Evolutionary conservation across 2,329 filamentous ascomycete species (phyloP).

Genomic region (Daldinia sp.): DNA sequence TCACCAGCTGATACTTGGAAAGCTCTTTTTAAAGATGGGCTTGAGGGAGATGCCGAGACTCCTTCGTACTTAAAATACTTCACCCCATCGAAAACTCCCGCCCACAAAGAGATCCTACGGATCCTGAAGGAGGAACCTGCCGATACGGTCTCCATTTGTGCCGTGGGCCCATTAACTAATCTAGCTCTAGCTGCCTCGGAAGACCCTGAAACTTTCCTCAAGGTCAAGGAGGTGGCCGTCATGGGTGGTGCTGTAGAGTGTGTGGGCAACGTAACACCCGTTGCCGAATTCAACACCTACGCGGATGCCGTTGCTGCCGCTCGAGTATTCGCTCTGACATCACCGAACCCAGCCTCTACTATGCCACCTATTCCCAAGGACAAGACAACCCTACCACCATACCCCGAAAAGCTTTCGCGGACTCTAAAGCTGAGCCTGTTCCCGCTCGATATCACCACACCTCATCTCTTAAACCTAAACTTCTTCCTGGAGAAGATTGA

Average conservation of each 20-base stretch:
- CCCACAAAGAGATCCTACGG: constrained; percentile 89
- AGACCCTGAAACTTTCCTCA: constrained; percentile 88
- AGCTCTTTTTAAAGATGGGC: constrained; percentile 65
- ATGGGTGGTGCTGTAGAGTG: constrained; percentile 90
- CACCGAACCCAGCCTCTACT: constrained; percentile 75
- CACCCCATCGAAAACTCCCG: constrained; percentile 74
- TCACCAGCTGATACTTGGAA: constrained; percentile 79
- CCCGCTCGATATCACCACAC: constrained; percentile 79
- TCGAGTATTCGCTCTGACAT: constrained; percentile 79
- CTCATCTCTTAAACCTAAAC: constrained; percentile 70
- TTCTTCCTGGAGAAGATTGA: constrained; percentile 66
- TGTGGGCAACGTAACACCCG: constrained; percentile 83
- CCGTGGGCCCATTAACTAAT: constrained; percentile 92
- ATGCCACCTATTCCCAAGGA: constrained; percentile 73
- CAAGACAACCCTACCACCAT: constrained; percentile 62
- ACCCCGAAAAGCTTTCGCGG: constrained; percentile 70
- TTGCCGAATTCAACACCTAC: constrained; percentile 94
- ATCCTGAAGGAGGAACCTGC: constrained; percentile 82
- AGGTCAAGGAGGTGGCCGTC: constrained; percentile 88
- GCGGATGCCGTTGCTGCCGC: constrained; percentile 84
- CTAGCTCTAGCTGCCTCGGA: constrained; percentile 86
- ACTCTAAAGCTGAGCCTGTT: constrained; percentile 74
- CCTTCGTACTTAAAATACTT: constrained; percentile 69
- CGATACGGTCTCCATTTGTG: constrained; percentile 88
- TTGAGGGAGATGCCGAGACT: constrained; percentile 45